Evolutionary conservation across 2,329 filamentous ascomycete genomes (phyloP).

Genomic region (Lecanicillium sp.): DNA sequence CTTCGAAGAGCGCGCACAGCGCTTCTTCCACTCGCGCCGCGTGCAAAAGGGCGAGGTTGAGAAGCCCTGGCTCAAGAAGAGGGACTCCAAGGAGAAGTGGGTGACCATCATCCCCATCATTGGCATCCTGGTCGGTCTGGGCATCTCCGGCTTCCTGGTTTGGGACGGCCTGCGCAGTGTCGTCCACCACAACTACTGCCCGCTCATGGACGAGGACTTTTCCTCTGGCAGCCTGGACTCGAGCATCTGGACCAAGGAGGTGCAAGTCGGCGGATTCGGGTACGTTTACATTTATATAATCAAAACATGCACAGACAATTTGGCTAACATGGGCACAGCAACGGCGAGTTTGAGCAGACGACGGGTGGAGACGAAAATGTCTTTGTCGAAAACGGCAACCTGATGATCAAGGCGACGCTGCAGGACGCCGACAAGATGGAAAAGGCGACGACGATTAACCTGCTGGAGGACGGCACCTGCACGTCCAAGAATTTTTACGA

Average conservation of each 20-base stretch:
- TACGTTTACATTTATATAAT: constrained; percentile 39
- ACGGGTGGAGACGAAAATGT: constrained; percentile 67
- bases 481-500: constrained; percentile 47
- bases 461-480: constrained; percentile 59
- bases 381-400: constrained; percentile 59
- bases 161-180: constrained; percentile 69
- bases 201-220: constrained; percentile 61
- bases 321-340: constrained; percentile 36
- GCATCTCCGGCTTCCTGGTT: constrained; percentile 60
- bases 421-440: constrained; percentile 61
- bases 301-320: constrained; percentile 2
- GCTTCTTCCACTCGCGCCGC: constrained; percentile 67
- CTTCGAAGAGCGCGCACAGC: constrained; percentile 31
- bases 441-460: constrained; percentile 59
- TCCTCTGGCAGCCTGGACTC: constrained; percentile 44
- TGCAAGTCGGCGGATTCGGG: constrained; percentile 70
- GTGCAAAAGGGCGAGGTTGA: constrained; percentile 66
- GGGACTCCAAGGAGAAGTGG: constrained; percentile 77
- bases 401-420: constrained; percentile 71
- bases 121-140: constrained; percentile 62
- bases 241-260: constrained; percentile 65
- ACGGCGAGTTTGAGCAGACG: constrained; percentile 75
- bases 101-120: constrained; percentile 71
- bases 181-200: constrained; percentile 66
- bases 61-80: constrained; percentile 69